Base-by-base conservation (phyloP, 805 yeast genomes). In the Zygosaccharomyces siamensis region DNA sequence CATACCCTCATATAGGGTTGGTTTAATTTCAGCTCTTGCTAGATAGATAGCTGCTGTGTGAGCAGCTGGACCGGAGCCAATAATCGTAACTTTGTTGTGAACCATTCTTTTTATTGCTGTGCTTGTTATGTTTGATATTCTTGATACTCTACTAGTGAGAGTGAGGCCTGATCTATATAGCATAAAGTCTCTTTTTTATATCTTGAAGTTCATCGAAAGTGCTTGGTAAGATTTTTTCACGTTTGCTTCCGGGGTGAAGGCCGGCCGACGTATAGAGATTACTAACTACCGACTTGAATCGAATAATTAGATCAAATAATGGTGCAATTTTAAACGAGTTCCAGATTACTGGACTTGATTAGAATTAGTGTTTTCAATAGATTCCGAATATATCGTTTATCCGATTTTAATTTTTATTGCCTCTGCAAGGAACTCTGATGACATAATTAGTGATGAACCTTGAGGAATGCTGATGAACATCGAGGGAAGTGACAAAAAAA, bases 11-110 rank as follows among this genome's bases (percentile, higher is more conserved):
- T 89, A 93, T 60, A 93, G 71, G 27, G 86, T 83, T 21, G 99
- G 97, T 71, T 86, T 83, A 66, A 89, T 81, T 76, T 93, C 99
- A 38, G 99, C 99, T 72, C 99, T 84, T 27, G 98, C 84, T 47
- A 93, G 76, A 71, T 93, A 93, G 69, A 93, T 88, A 57, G 99
- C 99, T 45, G 99, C 99, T 39, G 99, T 93, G 78, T 93, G 97
- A 48, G 97, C 99, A 49, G 99, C 99, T 49, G 99, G 99, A 61
- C 99, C 99, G 47, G 97, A 90, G 39, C 99, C 98, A 53, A 88
- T 83, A 62, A 88, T 85, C 28, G 93, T 86, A 53, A 86, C 95
- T 75, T 76, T 80, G 73, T 87, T 81, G 69, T 86, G 95, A 62
- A 79, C 85, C 90, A 84, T 84, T 79, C 77, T 80, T 38, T 12